Evolutionary conservation across 768 basidiomycete species (phyloP), one percentile per base, ranked within the genome.

Genomic region (Hygrophoropsis aurantiaca): DNA sequence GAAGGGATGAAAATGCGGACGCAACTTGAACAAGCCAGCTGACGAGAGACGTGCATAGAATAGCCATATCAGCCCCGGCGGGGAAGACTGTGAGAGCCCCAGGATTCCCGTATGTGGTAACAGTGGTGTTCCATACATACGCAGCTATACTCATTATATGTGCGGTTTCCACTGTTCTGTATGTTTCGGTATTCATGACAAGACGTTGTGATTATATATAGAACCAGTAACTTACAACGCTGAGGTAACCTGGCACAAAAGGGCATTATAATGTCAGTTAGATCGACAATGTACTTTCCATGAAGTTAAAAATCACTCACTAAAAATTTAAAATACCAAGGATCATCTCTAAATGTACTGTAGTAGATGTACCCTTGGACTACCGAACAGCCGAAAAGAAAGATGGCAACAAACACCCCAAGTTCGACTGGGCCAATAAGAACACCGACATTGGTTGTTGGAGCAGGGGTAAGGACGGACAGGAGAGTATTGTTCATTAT

Each of bases 351-450:
- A 48, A 52, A 57, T n/a, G 16, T 49, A 13, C 44, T 27, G 38
- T 46, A 49, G 42, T 57, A 57, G 11, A 44, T 20, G 42, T 52
- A 55, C 8, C 40, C 20, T 44, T 57, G 56, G 11, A 40, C 33
- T 5, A 37, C 44, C 13, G 47, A 27, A 25, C 56, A 40, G 7
- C 54, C 56, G 20, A 57, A 54, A 19, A 57, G 43, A 10, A 44
- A 34, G 5, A 43, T 24, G 3, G 41, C 45, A 11, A 49, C 33
- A 9, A 55, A 19, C 15, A 43, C 47, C 16, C 56, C 44, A 16
- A 55, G 43, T 35, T 52, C 50, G 25, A 52, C 19, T 4, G 55
- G 51, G 13, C 50, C 56, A 15, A 51, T 24, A 20, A 47, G 57
- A 59, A 54, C 27, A 13, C 27, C 13, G 27, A 30, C 27, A 13